Base-by-base conservation (phyloP, 164 flowering plant species). In the Hamamelis virginiana region DNA sequence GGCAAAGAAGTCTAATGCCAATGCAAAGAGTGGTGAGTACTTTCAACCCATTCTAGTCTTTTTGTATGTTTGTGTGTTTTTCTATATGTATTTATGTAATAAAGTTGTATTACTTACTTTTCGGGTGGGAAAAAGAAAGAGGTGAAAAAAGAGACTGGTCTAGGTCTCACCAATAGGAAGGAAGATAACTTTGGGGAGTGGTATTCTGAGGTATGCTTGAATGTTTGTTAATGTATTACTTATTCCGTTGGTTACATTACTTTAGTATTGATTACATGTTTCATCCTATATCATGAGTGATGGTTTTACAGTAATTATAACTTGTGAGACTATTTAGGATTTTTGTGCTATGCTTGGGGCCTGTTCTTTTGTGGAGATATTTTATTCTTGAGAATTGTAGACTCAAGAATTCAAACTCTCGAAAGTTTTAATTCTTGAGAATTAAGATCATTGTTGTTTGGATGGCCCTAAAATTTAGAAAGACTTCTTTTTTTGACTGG, bases 161-260 rank as follows among this genome's bases (percentile, higher is more conserved):
- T 94, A n/a, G 94, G 97, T 9, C 82, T 94, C 10, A 65, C 97
- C n/a, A 13, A 78, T 56, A 86, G 84, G 80, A 94, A 91, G 74
- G 95, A 91, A 71, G 98, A 86, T 14, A 91, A 91, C 74, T 94
- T 94, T 52, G 98, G 97, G 52, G 98, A 94, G 63, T 94, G 98
- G 97, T 94, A 94, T 68, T 87, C 96, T n/a, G 97, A 94, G 96
- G 98, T 94, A 82, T 56, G 52, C 15, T 28, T 62, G 13, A 16
- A 13, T 12, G n/a, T 44, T 19, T 69, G 33, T 22, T 43, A 21
- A 27, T 26, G 47, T 56, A 13, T 12, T 8, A 59, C 16, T 43
- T 59, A 13, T 16, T 27, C 13, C 48, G 26, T 55, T 6, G 25
- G 21, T 22, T 55, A 15, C 26, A 55, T 38, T 59, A 51, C 26